Conservation (phyloP, 2,329 filamentous ascomycete genomes). For the Ceratocystiopsis brevicomis region DNA sequence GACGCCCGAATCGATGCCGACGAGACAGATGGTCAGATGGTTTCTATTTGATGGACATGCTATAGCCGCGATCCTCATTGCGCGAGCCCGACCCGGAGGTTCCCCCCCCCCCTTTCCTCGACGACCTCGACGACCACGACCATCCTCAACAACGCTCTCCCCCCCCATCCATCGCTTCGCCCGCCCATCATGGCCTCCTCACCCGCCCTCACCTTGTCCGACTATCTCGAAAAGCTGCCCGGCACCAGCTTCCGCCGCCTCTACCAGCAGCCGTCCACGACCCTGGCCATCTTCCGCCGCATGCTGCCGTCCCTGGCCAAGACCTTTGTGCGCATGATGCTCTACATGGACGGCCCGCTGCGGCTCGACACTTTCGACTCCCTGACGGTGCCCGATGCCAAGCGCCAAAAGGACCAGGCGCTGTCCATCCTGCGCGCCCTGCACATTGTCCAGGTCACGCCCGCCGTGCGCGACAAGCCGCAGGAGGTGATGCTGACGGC, state of each 20-base stretch:
- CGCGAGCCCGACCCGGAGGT: no score
- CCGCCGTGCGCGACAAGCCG: slow-evolving; percentile 39
- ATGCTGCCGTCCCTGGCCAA: slow-evolving; percentile 94
- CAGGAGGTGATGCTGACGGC: slow-evolving; percentile 59
- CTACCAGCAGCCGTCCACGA: slow-evolving; percentile 90
- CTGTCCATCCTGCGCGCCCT: slow-evolving; percentile 64
- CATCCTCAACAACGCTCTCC: no score
- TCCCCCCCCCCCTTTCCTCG: no score
- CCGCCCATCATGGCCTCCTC: slow-evolving; percentile 25
- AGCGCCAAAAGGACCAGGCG: slow-evolving; percentile 62
- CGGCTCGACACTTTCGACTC: slow-evolving; percentile 62
- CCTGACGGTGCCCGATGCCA: slow-evolving; percentile 56
- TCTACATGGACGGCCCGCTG: slow-evolving; percentile 74
- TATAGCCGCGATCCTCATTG: no score
- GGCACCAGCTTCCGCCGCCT: slow-evolving; percentile 79
- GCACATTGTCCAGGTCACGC: slow-evolving; percentile 61
- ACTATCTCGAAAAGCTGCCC: slow-evolving; percentile 83
- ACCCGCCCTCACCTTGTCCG: slow-evolving; percentile 46
- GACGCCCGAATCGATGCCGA: no score
- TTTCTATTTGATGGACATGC: no score
- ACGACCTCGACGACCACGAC: background rate
- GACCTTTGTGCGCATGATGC: slow-evolving; percentile 83
- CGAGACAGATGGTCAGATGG: no score
- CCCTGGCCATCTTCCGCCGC: slow-evolving; percentile 86
- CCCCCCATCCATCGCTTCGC: no score